Percentiles rank a stretch among this genome's conserved stretches.
These are phyloP conservation scores for Atkinsonella hypoxylon DNA, from an alignment of 2,329 filamentous ascomycete species.

Conservation along the genomic window DNA sequence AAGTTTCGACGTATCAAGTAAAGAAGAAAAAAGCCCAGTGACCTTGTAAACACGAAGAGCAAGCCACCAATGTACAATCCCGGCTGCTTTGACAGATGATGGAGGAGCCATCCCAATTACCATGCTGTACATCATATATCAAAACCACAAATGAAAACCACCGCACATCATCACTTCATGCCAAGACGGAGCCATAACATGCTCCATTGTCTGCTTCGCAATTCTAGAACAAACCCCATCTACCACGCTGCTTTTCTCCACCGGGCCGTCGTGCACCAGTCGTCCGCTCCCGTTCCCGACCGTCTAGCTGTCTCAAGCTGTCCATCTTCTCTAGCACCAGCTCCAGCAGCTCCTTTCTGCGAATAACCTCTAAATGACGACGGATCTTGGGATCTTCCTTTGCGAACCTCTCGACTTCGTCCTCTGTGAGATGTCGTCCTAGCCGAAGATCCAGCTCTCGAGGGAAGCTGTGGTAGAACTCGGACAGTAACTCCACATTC, in stretches of 20 bases:
- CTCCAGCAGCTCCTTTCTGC: conserved; percentile 84
- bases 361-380: conserved; percentile 82
- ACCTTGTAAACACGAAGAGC: background rate
- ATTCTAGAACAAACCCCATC: conserved; percentile 38
- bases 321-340: conserved; percentile 95
- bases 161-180: background rate
- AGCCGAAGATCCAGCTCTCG: conserved; percentile 81
- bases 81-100: background rate
- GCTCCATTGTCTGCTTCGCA: background rate
- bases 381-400: conserved; percentile 85
- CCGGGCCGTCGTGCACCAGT: conserved; percentile 12
- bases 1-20: background rate
- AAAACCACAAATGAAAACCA: background rate
- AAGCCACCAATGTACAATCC: too few relatives aligned
- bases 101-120: background rate
- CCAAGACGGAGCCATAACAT: background rate
- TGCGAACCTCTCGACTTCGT: conserved; percentile 81
- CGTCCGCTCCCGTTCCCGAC: conserved; percentile 48
- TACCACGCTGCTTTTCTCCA: conserved; percentile 28
- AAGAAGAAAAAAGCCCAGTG: background rate
- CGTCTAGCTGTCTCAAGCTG: conserved; percentile 71
- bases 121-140: background rate
- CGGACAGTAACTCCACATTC: conserved; percentile 89
- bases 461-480: conserved; percentile 97
- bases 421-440: conserved; percentile 64